phyloP scores from a whole-genome alignment of 345 rosid genomes.

The Salix dunnii region DNA sequence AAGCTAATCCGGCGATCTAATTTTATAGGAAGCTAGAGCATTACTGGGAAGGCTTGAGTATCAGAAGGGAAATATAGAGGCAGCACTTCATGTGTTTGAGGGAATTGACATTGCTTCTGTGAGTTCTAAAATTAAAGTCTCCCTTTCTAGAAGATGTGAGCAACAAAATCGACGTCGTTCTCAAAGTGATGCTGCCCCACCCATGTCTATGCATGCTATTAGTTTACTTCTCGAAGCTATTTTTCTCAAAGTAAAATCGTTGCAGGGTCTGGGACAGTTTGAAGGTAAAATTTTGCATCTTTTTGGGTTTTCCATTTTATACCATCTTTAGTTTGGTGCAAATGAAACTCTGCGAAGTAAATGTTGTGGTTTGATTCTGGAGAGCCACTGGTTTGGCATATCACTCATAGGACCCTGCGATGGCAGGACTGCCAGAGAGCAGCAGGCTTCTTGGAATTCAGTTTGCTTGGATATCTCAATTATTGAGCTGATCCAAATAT shows the following conservation, averaged over 20 bases:
- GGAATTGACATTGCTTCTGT: slow-evolving; percentile 74
- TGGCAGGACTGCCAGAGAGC: neutral
- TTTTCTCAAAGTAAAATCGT: slow-evolving; percentile 74
- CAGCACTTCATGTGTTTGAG: slow-evolving; percentile 79
- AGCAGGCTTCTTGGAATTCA: neutral
- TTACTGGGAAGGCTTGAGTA: slow-evolving; percentile 79
- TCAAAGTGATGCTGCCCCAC: slow-evolving; percentile 37
- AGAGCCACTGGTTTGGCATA: neutral
- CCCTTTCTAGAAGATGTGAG: slow-evolving; percentile 48
- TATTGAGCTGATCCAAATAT: neutral
- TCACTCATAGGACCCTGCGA: neutral
- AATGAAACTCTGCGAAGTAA: neutral
- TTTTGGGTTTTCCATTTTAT: neutral
- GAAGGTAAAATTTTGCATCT: slow-evolving; percentile 41
- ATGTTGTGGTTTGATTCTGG: neutral
- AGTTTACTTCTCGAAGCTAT: slow-evolving; percentile 76
- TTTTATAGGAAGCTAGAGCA: slow-evolving; percentile 72
- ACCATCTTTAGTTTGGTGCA: neutral
- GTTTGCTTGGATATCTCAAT: neutral
- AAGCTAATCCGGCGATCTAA: neutral
- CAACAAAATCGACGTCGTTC: slow-evolving; percentile 45
- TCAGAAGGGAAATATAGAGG: slow-evolving; percentile 78
- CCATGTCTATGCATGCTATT: slow-evolving; percentile 70
- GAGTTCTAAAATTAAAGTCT: slow-evolving; percentile 55
- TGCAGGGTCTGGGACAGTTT: slow-evolving; percentile 65